Conservation (phyloP, 495 filamentous ascomycete species). For the Evernia prunastri region DNA sequence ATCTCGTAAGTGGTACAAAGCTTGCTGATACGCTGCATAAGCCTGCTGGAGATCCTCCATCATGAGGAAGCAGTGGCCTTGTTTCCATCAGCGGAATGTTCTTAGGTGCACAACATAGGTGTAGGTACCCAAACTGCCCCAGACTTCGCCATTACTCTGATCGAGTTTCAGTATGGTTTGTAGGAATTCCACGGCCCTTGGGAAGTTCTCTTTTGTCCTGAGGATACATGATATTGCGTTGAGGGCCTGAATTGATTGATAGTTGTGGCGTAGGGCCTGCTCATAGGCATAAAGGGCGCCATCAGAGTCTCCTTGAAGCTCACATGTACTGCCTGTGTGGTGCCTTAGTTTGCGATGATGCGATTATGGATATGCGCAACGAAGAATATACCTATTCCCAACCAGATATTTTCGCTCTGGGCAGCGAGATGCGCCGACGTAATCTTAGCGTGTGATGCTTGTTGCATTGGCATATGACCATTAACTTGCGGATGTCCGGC, state of each 20-base stretch:
- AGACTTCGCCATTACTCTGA: constrained; percentile 82
- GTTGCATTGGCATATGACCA: constrained; percentile 48
- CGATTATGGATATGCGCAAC: constrained; percentile 4
- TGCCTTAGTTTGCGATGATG: constrained; percentile 18
- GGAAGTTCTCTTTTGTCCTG: constrained; percentile 85
- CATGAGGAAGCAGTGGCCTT: constrained; percentile 95
- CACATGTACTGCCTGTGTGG: constrained; percentile 66
- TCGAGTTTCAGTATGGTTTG: constrained; percentile 89
- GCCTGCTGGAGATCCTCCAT: constrained; percentile 98
- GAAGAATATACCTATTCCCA: constrained; percentile 70
- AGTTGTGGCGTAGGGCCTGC: constrained; percentile 77
- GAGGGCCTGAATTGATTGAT: constrained; percentile 88
- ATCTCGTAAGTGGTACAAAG: constrained; percentile 85
- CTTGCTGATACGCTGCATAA: constrained; percentile 96
- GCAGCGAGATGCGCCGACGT: constrained; percentile 54
- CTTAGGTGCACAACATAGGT: constrained; percentile 4
- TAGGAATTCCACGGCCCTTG: constrained; percentile 88
- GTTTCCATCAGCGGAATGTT: constrained; percentile 16
- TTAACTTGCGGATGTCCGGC: constrained; percentile 47
- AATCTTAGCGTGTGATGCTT: constrained; percentile 44
- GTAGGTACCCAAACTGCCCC: constrained; percentile 80
- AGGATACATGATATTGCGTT: constrained; percentile 88
- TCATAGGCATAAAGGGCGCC: constrained; percentile 85
- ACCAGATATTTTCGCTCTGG: constrained; percentile 85
- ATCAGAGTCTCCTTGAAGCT: constrained; percentile 81